phyloP scores from a whole-genome alignment of 139 green algal species.

The Chlorella vulgaris region DNA sequence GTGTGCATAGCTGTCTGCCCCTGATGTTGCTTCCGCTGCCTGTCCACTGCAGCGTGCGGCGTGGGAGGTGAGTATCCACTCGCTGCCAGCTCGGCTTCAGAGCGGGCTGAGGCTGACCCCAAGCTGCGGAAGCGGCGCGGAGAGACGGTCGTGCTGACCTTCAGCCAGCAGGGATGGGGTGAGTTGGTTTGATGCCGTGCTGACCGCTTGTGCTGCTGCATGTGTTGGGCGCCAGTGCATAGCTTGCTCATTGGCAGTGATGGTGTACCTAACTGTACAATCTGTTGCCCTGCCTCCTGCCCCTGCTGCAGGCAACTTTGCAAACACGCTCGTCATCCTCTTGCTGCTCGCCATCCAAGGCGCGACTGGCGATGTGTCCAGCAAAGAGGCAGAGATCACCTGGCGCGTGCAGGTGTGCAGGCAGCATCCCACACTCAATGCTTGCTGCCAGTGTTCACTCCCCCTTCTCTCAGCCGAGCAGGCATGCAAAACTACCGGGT shows the following conservation, averaged over 20 bases:
- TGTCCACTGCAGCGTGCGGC: constrained; percentile 29
- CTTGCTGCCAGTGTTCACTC: too few species aligned
- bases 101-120: constrained; percentile 63
- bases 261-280: too few species aligned
- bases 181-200: background rate
- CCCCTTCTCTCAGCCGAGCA: too few species aligned
- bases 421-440: background rate
- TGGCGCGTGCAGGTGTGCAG: constrained; percentile 17
- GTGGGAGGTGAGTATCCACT: constrained; percentile 80
- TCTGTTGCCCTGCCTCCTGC: background rate
- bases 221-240: background rate
- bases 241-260: background rate
- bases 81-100: constrained; percentile 72
- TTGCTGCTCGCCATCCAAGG: constrained; percentile 37
- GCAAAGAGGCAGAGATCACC: background rate
- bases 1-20: background rate
- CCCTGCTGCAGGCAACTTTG: constrained; percentile 36
- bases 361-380: background rate
- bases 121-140: constrained; percentile 48
- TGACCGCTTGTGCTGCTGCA: background rate
- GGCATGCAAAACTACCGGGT: too few species aligned
- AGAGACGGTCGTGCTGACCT: constrained; percentile 47
- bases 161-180: constrained; percentile 43
- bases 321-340: constrained; percentile 45
- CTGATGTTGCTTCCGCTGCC: background rate